Base-by-base conservation (phyloP, 352 stramenopile species). In the Globisporangium camurandrum region DNA sequence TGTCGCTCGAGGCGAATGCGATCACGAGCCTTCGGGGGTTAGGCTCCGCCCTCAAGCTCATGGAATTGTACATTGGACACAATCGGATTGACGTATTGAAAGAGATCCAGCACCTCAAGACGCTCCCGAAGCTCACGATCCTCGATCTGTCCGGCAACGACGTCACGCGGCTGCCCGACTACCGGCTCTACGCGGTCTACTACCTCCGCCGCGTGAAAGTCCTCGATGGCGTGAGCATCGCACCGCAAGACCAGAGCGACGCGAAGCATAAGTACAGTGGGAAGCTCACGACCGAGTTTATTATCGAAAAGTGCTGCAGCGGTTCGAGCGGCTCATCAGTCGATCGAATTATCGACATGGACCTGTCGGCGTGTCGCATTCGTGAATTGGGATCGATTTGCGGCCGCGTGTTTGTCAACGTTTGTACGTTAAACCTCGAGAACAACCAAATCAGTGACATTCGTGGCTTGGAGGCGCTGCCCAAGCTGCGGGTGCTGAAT, bases 231-330 rank as follows among this genome's bases (percentile, higher is more conserved):
- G 42, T 78, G 16, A 88, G 74, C 37, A 69, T 95, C 1, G 75
- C 79, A 0, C 53, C 68, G 1, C 82, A 95, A 64, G 67, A 90
- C 9, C 72, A 89, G 46, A 87, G 67, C 42, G 74, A 87, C 12
- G 82, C 86, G 6, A 93, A 92, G 40, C 82, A 94, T 51, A 87
- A 87, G 49, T 95, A 94, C 60, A 89, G 78, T 17, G 86, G 86
- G 16, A 93, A 90, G 27, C 61, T 95, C 38, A 90, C 79, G 11
- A 62, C 84, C 0, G 86, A 95, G 55, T 88, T 90, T 46, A 74
- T 95, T 45, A 46, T 79, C 16, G 84, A 95, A 9, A 93, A 93
- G 38, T 86, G 86, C 39, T 54, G 69, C 14, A 45, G 59, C 38
- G 54, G 46, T 27, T 54, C 51, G 3, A 49, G 17, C 31, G 23